These are phyloP conservation scores for Anethum foeniculum DNA, from an alignment of 140 eudicot genomes.

Conservation along the genomic window DNA sequence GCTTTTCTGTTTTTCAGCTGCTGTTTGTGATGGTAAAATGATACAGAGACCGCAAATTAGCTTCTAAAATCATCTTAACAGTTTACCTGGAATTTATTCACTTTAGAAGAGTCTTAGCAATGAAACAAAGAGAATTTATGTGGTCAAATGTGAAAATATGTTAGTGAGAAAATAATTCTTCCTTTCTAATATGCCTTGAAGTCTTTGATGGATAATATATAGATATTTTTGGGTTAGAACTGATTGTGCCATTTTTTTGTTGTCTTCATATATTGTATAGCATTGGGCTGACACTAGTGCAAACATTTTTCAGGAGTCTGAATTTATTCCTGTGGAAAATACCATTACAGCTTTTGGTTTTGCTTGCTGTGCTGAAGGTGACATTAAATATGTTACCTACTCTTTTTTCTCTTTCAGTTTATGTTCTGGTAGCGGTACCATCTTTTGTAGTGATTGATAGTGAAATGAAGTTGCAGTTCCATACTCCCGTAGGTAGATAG, in stretches of 20 bases:
- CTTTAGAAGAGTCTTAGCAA: background rate
- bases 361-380: conserved; percentile 28
- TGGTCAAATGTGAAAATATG: background rate
- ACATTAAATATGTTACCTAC: conserved; percentile 27
- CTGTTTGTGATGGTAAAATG: background rate
- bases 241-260: background rate
- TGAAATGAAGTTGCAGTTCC: conserved; percentile 27
- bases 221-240: background rate
- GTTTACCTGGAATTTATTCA: background rate
- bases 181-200: background rate
- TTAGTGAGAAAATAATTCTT: background rate
- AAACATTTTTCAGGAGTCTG: conserved; percentile 26
- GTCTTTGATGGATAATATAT: background rate
- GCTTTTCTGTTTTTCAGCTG: background rate
- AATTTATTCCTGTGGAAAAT: conserved; percentile 25
- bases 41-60: background rate
- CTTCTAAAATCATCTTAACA: background rate
- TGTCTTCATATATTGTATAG: background rate
- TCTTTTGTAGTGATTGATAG: conserved; percentile 27
- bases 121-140: background rate
- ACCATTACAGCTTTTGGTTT: conserved; percentile 26
- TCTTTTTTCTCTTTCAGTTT: conserved; percentile 34
- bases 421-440: conserved; percentile 29
- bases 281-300: conserved; percentile 19
- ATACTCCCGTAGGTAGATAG: conserved; percentile 16